Evolutionary conservation across 805 yeast species (phyloP).

Genomic region (Candida bentonensis): DNA sequence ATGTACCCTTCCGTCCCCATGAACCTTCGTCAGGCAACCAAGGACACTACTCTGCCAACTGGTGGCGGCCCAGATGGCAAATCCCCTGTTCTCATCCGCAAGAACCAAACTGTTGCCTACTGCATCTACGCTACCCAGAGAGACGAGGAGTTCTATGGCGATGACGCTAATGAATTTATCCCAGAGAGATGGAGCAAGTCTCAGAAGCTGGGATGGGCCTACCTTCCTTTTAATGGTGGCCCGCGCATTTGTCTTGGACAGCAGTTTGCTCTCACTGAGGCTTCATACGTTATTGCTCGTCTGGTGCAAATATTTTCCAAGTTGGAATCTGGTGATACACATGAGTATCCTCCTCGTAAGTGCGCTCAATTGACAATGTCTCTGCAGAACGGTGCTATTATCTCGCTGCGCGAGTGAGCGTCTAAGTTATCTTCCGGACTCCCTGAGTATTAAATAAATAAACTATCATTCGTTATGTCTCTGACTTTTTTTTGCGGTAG

Average conservation of each 20-base stretch:
- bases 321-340: constrained; percentile 4
- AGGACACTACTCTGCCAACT: constrained; percentile 31
- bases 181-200: constrained; percentile 34
- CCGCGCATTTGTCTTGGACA: constrained; percentile 38
- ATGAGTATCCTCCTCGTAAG: constrained; percentile 1
- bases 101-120: constrained; percentile 27
- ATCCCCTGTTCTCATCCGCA: constrained; percentile 26
- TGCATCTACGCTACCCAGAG: constrained; percentile 29
- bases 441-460: background rate
- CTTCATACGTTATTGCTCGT: constrained; percentile 28
- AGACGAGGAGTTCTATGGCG: constrained; percentile 24
- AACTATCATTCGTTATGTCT: background rate
- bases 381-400: background rate
- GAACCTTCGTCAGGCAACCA: constrained; percentile 28
- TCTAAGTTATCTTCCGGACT: too few species aligned
- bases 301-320: constrained; percentile 21
- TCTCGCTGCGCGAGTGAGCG: background rate
- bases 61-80: constrained; percentile 32
- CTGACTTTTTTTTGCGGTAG: constrained; percentile 41
- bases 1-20: constrained; percentile 34
- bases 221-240: constrained; percentile 35
- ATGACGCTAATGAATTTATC: constrained; percentile 26
- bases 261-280: constrained; percentile 37
- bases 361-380: background rate
- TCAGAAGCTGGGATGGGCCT: constrained; percentile 28